phyloP scores from a whole-genome alignment of 1,139 yeast species.

The Protomyces macrosporus region DNA sequence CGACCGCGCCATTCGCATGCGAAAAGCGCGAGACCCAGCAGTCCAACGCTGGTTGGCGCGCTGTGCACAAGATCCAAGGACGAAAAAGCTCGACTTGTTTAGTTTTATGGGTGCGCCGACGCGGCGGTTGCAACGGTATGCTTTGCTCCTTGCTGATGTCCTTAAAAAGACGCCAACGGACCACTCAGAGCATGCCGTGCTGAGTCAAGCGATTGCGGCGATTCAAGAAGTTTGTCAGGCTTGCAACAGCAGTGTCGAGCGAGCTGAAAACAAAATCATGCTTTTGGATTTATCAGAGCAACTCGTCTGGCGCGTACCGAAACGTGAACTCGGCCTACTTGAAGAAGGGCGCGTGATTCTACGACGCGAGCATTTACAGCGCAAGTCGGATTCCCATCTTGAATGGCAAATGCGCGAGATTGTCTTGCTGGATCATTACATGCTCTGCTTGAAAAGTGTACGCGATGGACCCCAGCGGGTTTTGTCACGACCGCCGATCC shows the following conservation, averaged over 20 bases:
- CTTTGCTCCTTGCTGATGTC: constrained; percentile 61
- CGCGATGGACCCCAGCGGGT: constrained; percentile 33
- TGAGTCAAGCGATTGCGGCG: constrained; percentile 53
- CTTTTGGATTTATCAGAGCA: constrained; percentile 4
- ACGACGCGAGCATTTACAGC: constrained; percentile 49
- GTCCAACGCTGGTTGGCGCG: constrained; percentile 50
- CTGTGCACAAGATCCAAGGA: constrained; percentile 45
- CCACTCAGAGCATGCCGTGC: constrained; percentile 52
- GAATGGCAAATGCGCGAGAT: constrained; percentile 47
- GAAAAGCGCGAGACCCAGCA: constrained; percentile 45
- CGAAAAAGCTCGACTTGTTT: constrained; percentile 52
- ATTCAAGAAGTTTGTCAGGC: constrained; percentile 46
- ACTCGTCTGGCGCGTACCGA: constrained; percentile 32
- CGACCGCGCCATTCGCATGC: constrained; percentile 38
- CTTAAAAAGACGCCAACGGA: constrained; percentile 48
- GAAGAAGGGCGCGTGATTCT: constrained; percentile 56
- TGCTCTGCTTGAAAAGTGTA: constrained; percentile 57
- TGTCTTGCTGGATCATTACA: constrained; percentile 65
- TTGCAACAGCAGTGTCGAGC: constrained; percentile 47
- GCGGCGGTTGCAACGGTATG: constrained; percentile 66
- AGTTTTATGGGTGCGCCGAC: constrained; percentile 71
- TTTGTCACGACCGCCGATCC: constrained; percentile 38
- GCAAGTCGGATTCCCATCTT: constrained; percentile 60
- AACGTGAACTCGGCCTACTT: constrained; percentile 48
- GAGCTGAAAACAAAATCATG: constrained; percentile 37